Base-by-base conservation (phyloP, 805 yeast genomes). In the Saccharomycopsis fibuligera region DNA sequence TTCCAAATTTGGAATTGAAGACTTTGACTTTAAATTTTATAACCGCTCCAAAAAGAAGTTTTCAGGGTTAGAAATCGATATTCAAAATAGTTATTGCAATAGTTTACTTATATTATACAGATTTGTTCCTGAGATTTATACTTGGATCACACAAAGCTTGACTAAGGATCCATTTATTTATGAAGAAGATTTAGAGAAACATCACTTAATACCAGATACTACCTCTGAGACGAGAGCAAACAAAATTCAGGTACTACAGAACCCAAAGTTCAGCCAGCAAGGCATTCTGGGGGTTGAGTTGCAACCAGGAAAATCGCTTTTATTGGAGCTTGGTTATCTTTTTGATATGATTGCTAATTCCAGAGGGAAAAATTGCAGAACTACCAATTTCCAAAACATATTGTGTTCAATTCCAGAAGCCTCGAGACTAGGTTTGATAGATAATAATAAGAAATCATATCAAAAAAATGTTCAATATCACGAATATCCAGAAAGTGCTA, bases 331-430 rank as follows among this genome's bases (percentile, higher is more conserved):
- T 41, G 99, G 96, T 0, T 87, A 88, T 54, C 67, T 95, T 12
- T 87, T 79, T 65, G 98, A 95, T 60, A 91, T 93, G 99, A 74
- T 91, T 66, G 74, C 74, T 37, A 86, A 86, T 61, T 88, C 96
- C 0, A 66, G 74, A 12, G 93, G 95, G 0, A 75, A 76, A 35
- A 86, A 85, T 56, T 88, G 91, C 58, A 78, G 86, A 35, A 83
- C 96, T 0, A 71, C 89, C 1, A 93, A 93, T 60, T 88, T 91
- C 59, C 83, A 80, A 55, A 67, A 70, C 31, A 62, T 78, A 3
- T 60, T 84, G 35, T 68, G 71, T 8, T 61, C 72, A 1, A 62
- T 70, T 5, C 72, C 73, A 1, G 77, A 76, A 29, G 86, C 86
- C 0, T 60, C 66, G 17, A 67, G 68, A 3, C 60, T 75, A 27